Conservation (phyloP, 371 early-diverging fungal species). For the Actinomortierella wolfii region DNA sequence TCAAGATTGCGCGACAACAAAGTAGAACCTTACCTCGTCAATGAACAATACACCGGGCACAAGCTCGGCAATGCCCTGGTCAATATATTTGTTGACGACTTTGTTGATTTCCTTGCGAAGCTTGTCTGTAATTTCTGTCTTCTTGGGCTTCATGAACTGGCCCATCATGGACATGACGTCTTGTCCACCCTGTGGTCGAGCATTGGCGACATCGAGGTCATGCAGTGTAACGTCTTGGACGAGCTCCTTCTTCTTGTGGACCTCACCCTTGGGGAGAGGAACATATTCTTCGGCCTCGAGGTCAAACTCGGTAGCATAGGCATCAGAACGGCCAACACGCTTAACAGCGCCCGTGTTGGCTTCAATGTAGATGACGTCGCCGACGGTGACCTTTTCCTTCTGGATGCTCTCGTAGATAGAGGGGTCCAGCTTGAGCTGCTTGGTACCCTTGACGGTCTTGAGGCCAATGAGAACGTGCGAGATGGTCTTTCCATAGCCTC, state of each 20-base stretch:
- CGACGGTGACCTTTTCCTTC: constrained; percentile 95
- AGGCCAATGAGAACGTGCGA: constrained; percentile 95
- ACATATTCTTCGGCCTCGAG: constrained; percentile 97
- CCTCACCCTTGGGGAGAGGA: constrained; percentile 98
- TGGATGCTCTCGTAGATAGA: constrained; percentile 96
- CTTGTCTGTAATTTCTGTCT: constrained; percentile 98
- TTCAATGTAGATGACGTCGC: constrained; percentile 99
- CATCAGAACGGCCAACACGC: constrained; percentile 96
- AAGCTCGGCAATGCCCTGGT: constrained; percentile 97
- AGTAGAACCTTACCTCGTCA: constrained; percentile 74
- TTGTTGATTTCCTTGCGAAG: constrained; percentile 98
- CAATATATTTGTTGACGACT: constrained; percentile 98
- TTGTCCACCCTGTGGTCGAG: constrained; percentile 94
- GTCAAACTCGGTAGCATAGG: constrained; percentile 96
- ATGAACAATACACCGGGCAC: constrained; percentile 98
- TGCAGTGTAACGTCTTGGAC: constrained; percentile 98
- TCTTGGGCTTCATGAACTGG: constrained; percentile 95
- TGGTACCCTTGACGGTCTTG: constrained; percentile 98
- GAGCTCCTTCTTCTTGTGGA: constrained; percentile 97
- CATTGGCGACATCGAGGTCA: constrained; percentile 99
- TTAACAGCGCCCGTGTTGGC: constrained; percentile 97
- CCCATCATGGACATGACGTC: constrained; percentile 98
- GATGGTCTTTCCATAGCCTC: constrained; percentile 94
- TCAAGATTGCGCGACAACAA: neutral
- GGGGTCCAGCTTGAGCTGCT: constrained; percentile 96